Conservation (phyloP, 2,329 filamentous ascomycete genomes). For the Aciculosporium take region DNA sequence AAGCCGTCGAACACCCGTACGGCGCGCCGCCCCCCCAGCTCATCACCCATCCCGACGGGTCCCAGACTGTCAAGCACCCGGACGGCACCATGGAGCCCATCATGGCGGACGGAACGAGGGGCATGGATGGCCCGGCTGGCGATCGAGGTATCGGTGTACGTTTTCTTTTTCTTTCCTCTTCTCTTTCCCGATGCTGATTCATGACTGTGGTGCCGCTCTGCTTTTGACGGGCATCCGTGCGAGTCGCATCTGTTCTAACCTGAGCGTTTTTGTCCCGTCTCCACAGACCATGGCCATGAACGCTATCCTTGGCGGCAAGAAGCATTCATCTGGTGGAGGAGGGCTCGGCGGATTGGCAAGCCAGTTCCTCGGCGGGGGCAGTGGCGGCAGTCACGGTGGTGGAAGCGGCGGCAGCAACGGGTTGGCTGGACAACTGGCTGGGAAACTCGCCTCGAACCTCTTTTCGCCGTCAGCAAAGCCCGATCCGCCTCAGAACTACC, state of each 20-base stretch:
- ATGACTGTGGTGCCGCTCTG: too few species aligned
- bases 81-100: conserved; percentile 49
- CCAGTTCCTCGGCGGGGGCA: conserved; percentile 18
- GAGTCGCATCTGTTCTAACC: background rate
- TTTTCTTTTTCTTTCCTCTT: background rate
- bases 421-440: conserved; percentile 39
- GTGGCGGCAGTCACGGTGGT: conserved; percentile 16
- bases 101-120: conserved; percentile 36
- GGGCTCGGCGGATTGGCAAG: conserved; percentile 7
- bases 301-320: conserved; percentile 37
- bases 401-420: conserved; percentile 23
- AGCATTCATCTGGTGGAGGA: conserved; percentile 16
- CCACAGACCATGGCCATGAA: conserved; percentile 46
- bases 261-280: background rate
- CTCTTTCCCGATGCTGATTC: too few species aligned
- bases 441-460: conserved; percentile 41
- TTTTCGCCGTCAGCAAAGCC: conserved; percentile 37
- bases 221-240: too few species aligned
- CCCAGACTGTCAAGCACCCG: conserved; percentile 44
- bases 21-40: conserved; percentile 41
- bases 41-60: conserved; percentile 48
- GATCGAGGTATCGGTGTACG: conserved; percentile 54
- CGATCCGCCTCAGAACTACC: conserved; percentile 30
- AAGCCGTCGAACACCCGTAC: conserved; percentile 46
- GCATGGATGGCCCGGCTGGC: conserved; percentile 35